Base-by-base conservation (phyloP, 192 early-diverging fungal genomes). In the Podila verticillata region DNA sequence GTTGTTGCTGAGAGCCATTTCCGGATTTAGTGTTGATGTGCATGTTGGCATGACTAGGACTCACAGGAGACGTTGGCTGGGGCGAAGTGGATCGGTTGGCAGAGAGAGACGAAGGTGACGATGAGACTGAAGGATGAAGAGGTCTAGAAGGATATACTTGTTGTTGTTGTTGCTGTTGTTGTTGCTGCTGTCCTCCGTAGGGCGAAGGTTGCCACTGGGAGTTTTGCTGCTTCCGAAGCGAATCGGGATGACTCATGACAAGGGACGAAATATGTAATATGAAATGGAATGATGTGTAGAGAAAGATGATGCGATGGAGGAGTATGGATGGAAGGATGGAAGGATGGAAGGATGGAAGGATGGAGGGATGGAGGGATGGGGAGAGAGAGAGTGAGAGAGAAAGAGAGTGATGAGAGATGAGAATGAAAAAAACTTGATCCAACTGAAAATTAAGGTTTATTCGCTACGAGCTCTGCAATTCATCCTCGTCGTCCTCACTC, bases 41-140 rank as follows among this genome's bases (percentile, higher is more conserved):
- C 68, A 79, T 79, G 29, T 26, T 30, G 4, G 4, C 5, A 32
- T 32, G 26, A 30, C 51, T 58, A 34, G 75, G 69, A 24, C 68
- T 79, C 13, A 60, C 44, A 31, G 75, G 75, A 3, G 75, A 79
- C 20, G 65, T 36, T 20, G 75, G 75, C 48, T 70, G 75, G 51
- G 75, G 75, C 9, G 75, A 79, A 35, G 35, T 63, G 29, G 75
- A 67, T 48, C 75, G 75, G 36, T 71, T 71, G 20, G 73, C 57
- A 26, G 61, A 48, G 20, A 47, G 51, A 17, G 67, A 65, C 12
- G 66, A 68, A 17, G 67, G 39, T 8, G 67, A 36, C 56, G 57
- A 22, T 7, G 66, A 59, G 51, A 44, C 44, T 19, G 74, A 65
- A 28, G 74, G 74, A 32, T 78, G 68, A 47, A 66, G 63, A 8